These are phyloP conservation scores for Tuber aestivum DNA, from an alignment of 495 filamentous ascomycete genomes.

Conservation along the genomic window DNA sequence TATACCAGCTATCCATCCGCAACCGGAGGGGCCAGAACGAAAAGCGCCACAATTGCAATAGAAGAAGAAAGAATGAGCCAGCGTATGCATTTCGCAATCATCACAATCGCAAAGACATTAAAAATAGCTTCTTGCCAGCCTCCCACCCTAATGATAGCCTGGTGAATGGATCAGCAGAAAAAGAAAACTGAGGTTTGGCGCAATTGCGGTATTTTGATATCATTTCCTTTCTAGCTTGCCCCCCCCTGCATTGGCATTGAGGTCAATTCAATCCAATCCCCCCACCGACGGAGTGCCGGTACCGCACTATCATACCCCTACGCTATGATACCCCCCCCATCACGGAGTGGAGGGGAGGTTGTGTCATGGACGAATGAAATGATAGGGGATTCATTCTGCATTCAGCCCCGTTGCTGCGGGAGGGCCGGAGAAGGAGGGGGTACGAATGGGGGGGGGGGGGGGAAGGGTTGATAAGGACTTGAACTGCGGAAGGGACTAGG, in stretches of 20 bases:
- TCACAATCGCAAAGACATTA: neutral
- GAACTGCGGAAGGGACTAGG: neutral
- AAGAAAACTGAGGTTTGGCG: neutral
- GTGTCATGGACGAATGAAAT: neutral
- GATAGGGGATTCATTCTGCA: neutral
- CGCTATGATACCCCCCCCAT: neutral
- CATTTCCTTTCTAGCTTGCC: neutral
- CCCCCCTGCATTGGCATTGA: neutral
- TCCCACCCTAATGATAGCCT: neutral
- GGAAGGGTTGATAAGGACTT: neutral
- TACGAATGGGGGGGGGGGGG: neutral
- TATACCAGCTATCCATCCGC: neutral
- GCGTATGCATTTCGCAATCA: slow-evolving; percentile 5
- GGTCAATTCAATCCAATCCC: neutral
- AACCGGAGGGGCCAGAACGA: neutral
- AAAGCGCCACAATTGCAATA: neutral
- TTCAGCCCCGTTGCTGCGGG: neutral
- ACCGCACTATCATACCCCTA: neutral
- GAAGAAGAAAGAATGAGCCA: neutral
- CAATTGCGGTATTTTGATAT: neutral
- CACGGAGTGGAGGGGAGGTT: neutral
- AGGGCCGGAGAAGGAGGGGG: neutral
- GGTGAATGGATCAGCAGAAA: neutral
- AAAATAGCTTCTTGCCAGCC: neutral
- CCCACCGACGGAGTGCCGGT: neutral